Conservation (phyloP, 768 basidiomycete genomes). For the Chalciporus pseudorubinellus region DNA sequence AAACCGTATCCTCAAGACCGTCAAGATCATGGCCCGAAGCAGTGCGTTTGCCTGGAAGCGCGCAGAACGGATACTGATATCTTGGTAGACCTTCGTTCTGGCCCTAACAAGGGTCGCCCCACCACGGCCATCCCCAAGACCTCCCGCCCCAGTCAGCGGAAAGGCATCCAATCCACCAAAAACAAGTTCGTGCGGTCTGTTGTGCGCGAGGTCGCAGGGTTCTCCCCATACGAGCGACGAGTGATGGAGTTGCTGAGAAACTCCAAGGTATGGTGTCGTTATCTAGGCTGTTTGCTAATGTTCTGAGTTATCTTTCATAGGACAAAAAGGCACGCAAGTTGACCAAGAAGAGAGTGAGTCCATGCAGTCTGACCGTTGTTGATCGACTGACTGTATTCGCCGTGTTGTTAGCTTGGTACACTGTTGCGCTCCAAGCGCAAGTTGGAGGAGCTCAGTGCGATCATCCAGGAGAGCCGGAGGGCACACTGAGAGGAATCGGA, state of each 20-base stretch:
- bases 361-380: not conserved
- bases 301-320: slow-evolving; percentile 37
- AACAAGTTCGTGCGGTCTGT: slow-evolving; percentile 92
- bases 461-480: slow-evolving; percentile 94
- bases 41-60: slow-evolving; percentile 48
- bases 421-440: slow-evolving; percentile 98
- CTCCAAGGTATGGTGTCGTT: slow-evolving; percentile 69
- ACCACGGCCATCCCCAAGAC: slow-evolving; percentile 80
- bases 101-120: slow-evolving; percentile 85
- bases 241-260: slow-evolving; percentile 98
- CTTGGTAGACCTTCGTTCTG: slow-evolving; percentile 72
- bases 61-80: slow-evolving; percentile 3
- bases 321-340: slow-evolving; percentile 99
- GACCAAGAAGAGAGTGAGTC: slow-evolving; percentile 97
- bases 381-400: slow-evolving; percentile 1
- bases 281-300: not conserved
- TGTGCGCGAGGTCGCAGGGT: slow-evolving; percentile 95
- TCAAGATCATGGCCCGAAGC: slow-evolving; percentile 69
- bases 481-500: slow-evolving; percentile 40
- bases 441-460: slow-evolving; percentile 88
- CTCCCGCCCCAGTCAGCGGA: slow-evolving; percentile 82
- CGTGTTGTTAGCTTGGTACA: slow-evolving; percentile 79
- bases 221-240: slow-evolving; percentile 95
- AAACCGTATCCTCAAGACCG: slow-evolving; percentile 48
- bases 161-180: slow-evolving; percentile 87